These are phyloP conservation scores for Ogataea neopini DNA, from an alignment of 805 yeast species.

Conservation along the genomic window DNA sequence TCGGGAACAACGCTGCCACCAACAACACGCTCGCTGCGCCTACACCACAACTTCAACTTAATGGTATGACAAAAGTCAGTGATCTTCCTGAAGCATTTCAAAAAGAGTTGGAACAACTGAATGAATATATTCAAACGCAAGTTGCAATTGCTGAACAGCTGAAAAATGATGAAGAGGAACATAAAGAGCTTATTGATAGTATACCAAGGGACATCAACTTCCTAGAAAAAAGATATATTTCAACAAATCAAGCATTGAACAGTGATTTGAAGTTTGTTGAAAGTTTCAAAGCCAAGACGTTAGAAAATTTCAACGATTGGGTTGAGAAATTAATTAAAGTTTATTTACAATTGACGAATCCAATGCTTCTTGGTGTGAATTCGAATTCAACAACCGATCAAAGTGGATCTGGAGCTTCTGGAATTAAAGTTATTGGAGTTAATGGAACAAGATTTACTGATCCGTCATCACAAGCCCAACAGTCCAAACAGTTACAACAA, in stretches of 20 bases:
- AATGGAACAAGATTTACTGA: constrained; percentile 31
- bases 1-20: too few relatives aligned
- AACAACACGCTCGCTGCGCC: too few relatives aligned
- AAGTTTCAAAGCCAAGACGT: constrained; percentile 42
- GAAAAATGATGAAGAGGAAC: constrained; percentile 61
- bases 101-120: constrained; percentile 67
- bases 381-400: constrained; percentile 22
- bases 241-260: constrained; percentile 63
- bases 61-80: constrained; percentile 73
- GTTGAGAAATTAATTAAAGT: constrained; percentile 40
- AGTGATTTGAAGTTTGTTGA: constrained; percentile 49
- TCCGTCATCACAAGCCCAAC: constrained; percentile 14
- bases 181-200: constrained; percentile 62
- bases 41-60: constrained; percentile 45
- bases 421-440: constrained; percentile 32
- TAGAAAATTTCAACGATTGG: constrained; percentile 40
- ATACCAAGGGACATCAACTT: constrained; percentile 73
- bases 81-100: constrained; percentile 74
- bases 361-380: constrained; percentile 30
- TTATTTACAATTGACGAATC: constrained; percentile 38
- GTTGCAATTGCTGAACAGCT: constrained; percentile 70
- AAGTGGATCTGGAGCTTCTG: constrained; percentile 22
- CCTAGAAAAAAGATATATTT: constrained; percentile 57
- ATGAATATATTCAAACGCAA: constrained; percentile 71
- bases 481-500: constrained; percentile 31